These are phyloP conservation scores for Drechslerella coelobrocha DNA, from an alignment of 2,329 filamentous ascomycete species.

Conservation along the genomic window DNA sequence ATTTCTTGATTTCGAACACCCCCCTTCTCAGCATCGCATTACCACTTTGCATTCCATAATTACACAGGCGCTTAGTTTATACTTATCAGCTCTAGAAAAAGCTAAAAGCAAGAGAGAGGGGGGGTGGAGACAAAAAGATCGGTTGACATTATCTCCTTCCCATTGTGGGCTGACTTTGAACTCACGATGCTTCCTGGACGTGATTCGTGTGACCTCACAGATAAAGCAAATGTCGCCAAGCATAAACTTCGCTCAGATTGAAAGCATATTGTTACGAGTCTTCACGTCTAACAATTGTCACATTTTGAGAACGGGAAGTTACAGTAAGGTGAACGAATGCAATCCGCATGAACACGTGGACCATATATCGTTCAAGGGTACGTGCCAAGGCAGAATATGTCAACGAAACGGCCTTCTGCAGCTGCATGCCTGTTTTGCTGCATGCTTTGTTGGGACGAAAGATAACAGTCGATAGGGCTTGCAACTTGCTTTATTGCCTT, in stretches of 20 bases:
- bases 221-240: neutral
- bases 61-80: slow-evolving; percentile 19
- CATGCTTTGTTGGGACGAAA: too few species aligned
- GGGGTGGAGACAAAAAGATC: slow-evolving; percentile 10
- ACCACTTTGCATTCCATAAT: neutral
- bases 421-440: too few species aligned
- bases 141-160: slow-evolving; percentile 40
- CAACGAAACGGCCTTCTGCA: too few species aligned
- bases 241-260: too few species aligned
- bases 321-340: too few species aligned
- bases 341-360: too few species aligned
- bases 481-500: too few species aligned
- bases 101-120: neutral
- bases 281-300: neutral
- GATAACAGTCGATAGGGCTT: too few species aligned
- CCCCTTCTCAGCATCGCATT: neutral
- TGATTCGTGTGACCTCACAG: neutral
- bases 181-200: neutral
- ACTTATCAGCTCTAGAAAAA: neutral
- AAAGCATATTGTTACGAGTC: neutral
- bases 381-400: too few species aligned
- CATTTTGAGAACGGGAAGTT: too few species aligned
- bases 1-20: neutral
- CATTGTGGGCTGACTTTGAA: slow-evolving; percentile 4
- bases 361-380: too few species aligned